These are phyloP conservation scores for Fusarium sarcochroum DNA, from an alignment of 2,329 filamentous ascomycete species.

Conservation along the genomic window DNA sequence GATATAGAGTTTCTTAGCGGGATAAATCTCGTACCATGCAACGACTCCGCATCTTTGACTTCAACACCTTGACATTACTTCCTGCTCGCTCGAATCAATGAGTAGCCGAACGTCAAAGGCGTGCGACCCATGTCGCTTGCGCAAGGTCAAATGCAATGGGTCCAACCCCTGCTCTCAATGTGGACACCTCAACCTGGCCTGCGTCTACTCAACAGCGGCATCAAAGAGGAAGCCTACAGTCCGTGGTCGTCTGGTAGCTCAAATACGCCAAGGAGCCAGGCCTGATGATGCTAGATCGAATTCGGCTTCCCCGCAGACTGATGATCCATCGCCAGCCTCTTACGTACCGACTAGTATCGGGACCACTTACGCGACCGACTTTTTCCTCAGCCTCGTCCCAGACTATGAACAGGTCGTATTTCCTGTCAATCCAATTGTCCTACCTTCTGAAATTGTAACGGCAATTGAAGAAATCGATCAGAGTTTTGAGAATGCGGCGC, in stretches of 20 bases:
- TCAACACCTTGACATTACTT: neutral
- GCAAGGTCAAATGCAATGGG: constrained; percentile 56
- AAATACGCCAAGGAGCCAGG: constrained; percentile 50
- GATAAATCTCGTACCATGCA: neutral
- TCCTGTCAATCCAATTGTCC: constrained; percentile 55
- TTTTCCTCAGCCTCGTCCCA: constrained; percentile 53
- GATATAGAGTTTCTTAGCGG: constrained; percentile 1
- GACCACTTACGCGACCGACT: constrained; percentile 47
- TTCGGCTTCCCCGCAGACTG: constrained; percentile 25
- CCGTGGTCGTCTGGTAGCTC: constrained; percentile 54
- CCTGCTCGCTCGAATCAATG: constrained; percentile 5
- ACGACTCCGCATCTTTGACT: constrained; percentile 3
- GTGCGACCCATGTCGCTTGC: constrained; percentile 57
- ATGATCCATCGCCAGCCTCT: constrained; percentile 15
- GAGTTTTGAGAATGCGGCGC: constrained; percentile 53
- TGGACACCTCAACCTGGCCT: constrained; percentile 53
- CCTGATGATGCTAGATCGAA: constrained; percentile 35
- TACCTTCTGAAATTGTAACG: constrained; percentile 49
- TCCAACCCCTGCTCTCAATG: constrained; percentile 54
- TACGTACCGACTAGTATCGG: constrained; percentile 21
- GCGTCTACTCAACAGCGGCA: constrained; percentile 52
- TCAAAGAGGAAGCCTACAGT: constrained; percentile 54
- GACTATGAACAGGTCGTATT: constrained; percentile 56
- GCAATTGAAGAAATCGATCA: constrained; percentile 53
- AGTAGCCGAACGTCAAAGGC: constrained; percentile 45